A percentile compares a stretch with the other conserved stretches of the same genome.
phyloP scores from a whole-genome alignment of 352 stramenopile species.

The Globisporangium acanthophoron region DNA sequence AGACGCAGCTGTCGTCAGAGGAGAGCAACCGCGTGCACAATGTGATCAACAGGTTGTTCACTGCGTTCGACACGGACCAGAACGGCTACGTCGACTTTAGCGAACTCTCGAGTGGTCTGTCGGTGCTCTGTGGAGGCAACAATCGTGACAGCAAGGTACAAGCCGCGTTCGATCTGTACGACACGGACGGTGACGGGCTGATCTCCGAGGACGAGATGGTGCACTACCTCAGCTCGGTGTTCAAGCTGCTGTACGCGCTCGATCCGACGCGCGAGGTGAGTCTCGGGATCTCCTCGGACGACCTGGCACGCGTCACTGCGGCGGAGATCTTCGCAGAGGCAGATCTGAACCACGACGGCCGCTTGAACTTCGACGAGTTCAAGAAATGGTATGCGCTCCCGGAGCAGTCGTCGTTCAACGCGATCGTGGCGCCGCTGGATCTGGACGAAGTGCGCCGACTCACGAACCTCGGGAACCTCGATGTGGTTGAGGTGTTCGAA shows the following conservation, averaged over 20 bases:
- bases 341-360: constrained; percentile 80
- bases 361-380: constrained; percentile 85
- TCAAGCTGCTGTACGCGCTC: constrained; percentile 71
- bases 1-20: constrained; percentile 24
- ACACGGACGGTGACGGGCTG: constrained; percentile 75
- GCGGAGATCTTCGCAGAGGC: constrained; percentile 84
- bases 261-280: constrained; percentile 57
- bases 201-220: constrained; percentile 85
- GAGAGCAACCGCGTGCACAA: constrained; percentile 60
- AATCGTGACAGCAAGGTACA: constrained; percentile 60
- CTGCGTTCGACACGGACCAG: constrained; percentile 67
- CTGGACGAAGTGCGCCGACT: constrained; percentile 79
- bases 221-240: constrained; percentile 81
- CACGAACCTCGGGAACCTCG: constrained; percentile 76
- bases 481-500: constrained; percentile 86
- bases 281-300: constrained; percentile 51
- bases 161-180: constrained; percentile 81
- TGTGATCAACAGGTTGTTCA: constrained; percentile 73
- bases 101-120: constrained; percentile 71
- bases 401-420: constrained; percentile 63
- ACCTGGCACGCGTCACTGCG: constrained; percentile 61
- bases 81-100: constrained; percentile 73
- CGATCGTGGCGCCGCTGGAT: constrained; percentile 63
- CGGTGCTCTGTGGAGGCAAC: constrained; percentile 54
- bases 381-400: constrained; percentile 74